phyloP scores from a whole-genome alignment of 495 filamentous ascomycete genomes.

The Xylaria palmicola region DNA sequence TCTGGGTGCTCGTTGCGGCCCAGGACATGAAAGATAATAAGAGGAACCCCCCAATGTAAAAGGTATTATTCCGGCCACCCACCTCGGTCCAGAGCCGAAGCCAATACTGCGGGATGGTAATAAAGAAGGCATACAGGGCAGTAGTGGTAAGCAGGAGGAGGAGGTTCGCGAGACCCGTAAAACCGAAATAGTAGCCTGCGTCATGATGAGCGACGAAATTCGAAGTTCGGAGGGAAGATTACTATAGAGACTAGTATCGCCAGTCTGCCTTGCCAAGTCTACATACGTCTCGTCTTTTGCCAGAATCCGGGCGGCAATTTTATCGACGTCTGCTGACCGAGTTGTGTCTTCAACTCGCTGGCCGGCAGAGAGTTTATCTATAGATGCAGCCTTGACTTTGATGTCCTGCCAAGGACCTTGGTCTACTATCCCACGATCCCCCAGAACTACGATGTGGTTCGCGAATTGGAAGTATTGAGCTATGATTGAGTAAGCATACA shows the following conservation, averaged over 20 bases:
- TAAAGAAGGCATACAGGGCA: constrained; percentile 34
- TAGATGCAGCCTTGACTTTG: constrained; percentile 16
- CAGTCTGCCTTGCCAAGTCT: constrained; percentile 38
- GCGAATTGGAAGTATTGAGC: constrained; percentile 32
- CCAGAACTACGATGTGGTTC: constrained; percentile 54
- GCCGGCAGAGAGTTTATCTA: constrained; percentile 22
- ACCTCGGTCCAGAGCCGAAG: constrained; percentile 39
- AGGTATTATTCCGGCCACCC: constrained; percentile 4
- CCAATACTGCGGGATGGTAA: constrained; percentile 41
- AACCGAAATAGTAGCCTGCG: constrained; percentile 55
- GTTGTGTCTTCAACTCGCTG: constrained; percentile 1
- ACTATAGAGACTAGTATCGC: constrained; percentile 57
- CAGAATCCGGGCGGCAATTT: constrained; percentile 1
- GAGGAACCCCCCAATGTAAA: constrained; percentile 34
- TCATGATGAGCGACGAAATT: not conserved
- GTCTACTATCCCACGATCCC: constrained; percentile 47
- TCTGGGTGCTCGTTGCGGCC: constrained; percentile 25
- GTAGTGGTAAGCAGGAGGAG: constrained; percentile 38
- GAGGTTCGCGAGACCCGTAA: constrained; percentile 49
- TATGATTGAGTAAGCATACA: constrained; percentile 8
- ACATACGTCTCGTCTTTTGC: constrained; percentile 17
- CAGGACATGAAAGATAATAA: constrained; percentile 31
- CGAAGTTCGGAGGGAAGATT: not conserved
- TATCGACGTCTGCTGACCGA: not conserved
- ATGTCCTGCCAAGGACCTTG: constrained; percentile 44